Evolutionary conservation across 352 stramenopile species (phyloP), one percentile per base, ranked within the genome.

Genomic region (Phytophthora capsici): DNA sequence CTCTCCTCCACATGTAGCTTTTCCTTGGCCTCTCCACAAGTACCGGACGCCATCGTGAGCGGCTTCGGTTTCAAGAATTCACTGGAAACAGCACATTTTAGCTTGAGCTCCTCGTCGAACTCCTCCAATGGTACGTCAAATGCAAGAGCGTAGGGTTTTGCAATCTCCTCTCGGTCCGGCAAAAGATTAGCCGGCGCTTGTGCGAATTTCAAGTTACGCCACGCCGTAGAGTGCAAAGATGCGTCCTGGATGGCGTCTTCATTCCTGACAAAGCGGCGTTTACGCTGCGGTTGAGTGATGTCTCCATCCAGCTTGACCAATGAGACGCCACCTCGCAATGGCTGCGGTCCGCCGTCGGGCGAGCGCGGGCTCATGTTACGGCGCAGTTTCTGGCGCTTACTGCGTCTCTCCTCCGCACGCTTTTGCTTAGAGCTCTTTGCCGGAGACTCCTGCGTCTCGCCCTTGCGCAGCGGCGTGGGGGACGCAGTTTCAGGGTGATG

Each of bases 171-270:
- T 23, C 30, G 53, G 16, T 75, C 59, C 0, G 72, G 57, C 22
- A 93, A 54, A 2, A 93, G 20, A 46, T 90, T 93, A 0, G 9
- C 2, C 6, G 80, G 82, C 36, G 66, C 64, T 0, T 28, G 19
- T 6, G 61, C 41, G 4, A 90, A 34, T 8, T 75, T 71, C 7
- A 87, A 28, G 52, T 78, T 75, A 19, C 84, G 77, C 84, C 84
- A 93, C 14, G 80, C 75, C 0, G 84, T 93, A 17, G 84, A 86
- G 57, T 91, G 84, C 40, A 86, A 50, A 22, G 78, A 58, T 8
- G 66, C 66, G 45, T 77, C 66, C 9, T 83, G 65, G 19, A 89
- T 70, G 2, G 71, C 75, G 51, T 89, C 78, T 17, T 71, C 60
- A 38, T 77, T 58, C 2, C 50, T 66, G 2, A 53, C 57, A 41